A percentile compares a stretch with the other conserved stretches of the same genome.
These are phyloP conservation scores for Botrytis hyacinthi DNA, from an alignment of 2,329 filamentous ascomycete species.

Conservation along the genomic window DNA sequence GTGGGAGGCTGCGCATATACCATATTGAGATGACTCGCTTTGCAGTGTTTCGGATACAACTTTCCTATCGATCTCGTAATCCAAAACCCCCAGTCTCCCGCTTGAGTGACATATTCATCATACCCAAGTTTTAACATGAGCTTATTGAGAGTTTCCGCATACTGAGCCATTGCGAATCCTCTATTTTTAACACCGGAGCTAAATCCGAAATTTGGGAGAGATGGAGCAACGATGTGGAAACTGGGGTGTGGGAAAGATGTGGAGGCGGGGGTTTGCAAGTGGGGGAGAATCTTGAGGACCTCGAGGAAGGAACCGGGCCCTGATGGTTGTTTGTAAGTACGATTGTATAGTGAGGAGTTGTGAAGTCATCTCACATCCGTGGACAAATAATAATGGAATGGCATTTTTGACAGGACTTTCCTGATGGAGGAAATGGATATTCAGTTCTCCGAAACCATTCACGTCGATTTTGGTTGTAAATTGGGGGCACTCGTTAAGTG, in stretches of 20 bases:
- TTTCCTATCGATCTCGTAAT: slow-evolving; percentile 62
- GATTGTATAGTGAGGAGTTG: neutral
- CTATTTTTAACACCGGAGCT: neutral
- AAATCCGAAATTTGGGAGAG: neutral
- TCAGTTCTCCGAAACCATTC: slow-evolving; percentile 56
- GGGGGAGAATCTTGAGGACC: slow-evolving; percentile 40
- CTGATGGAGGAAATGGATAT: slow-evolving; percentile 65
- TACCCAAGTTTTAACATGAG: slow-evolving; percentile 70
- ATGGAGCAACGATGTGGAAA: neutral
- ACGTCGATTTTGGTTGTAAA: slow-evolving; percentile 46
- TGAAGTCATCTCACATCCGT: slow-evolving; percentile 37
- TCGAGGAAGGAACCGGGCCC: slow-evolving; percentile 69
- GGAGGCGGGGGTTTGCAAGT: neutral
- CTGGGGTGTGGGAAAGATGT: neutral
- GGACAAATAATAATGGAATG: slow-evolving; percentile 65
- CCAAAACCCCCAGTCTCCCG: slow-evolving; percentile 65
- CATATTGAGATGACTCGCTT: slow-evolving; percentile 62
- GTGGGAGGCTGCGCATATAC: slow-evolving; percentile 49
- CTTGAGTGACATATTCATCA: slow-evolving; percentile 48
- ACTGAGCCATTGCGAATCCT: neutral
- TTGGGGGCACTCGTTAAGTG: slow-evolving; percentile 33
- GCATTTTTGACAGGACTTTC: slow-evolving; percentile 45
- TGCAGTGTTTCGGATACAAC: slow-evolving; percentile 55
- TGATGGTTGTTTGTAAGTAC: slow-evolving; percentile 23
- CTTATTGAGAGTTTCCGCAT: slow-evolving; percentile 46